Evolutionary conservation across 2,329 filamentous ascomycete species (phyloP).

Genomic region (Helotiales sp.): DNA sequence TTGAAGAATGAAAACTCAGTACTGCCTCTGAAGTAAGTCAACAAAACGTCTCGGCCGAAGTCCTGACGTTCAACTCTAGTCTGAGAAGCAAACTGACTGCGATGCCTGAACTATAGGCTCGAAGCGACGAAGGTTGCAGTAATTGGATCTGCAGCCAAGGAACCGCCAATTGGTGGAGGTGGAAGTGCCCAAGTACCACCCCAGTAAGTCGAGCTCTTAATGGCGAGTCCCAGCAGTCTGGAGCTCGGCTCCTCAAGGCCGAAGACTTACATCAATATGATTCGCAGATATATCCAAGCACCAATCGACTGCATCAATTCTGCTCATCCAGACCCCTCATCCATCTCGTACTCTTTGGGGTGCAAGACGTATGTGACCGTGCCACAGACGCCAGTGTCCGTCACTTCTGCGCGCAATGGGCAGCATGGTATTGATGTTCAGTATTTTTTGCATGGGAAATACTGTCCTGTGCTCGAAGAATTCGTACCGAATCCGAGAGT

Average conservation of each 20-base stretch:
- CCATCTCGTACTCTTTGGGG: neutral
- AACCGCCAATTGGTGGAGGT: slow-evolving; percentile 22
- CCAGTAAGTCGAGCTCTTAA: no score
- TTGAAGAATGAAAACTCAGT: slow-evolving; percentile 28
- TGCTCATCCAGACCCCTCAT: neutral
- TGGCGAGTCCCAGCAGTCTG: neutral
- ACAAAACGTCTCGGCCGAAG: no score
- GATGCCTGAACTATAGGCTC: no score
- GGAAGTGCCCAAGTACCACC: slow-evolving; percentile 29
- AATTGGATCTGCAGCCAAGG: slow-evolving; percentile 24
- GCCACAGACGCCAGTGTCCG: neutral
- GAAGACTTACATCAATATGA: neutral
- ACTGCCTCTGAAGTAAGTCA: slow-evolving; percentile 26
- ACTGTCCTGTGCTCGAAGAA: neutral
- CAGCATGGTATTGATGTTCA: slow-evolving; percentile 9
- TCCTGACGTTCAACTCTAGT: no score
- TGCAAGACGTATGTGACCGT: neutral
- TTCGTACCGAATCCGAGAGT: neutral
- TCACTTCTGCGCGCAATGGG: slow-evolving; percentile 1
- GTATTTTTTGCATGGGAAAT: slow-evolving; percentile 1
- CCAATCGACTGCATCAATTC: neutral
- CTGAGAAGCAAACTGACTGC: no score
- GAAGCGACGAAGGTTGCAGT: slow-evolving; percentile 15
- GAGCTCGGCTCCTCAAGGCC: neutral
- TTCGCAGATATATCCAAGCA: neutral